These are phyloP conservation scores for Podila horticola DNA, from an alignment of 192 early-diverging fungal genomes.

Conservation along the genomic window DNA sequence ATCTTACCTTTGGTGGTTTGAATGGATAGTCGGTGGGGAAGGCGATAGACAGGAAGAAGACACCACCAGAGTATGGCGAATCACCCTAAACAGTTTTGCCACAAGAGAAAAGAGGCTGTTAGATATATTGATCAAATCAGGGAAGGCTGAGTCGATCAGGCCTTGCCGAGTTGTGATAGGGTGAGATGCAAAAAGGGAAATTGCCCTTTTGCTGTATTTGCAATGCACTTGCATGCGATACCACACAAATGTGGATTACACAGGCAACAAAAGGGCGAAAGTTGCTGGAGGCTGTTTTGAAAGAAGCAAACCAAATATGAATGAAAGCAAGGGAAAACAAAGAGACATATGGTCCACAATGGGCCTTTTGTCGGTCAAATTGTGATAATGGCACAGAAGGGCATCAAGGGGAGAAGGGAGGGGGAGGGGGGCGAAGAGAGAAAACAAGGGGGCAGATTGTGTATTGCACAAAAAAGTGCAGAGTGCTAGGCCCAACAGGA, in stretches of 20 bases:
- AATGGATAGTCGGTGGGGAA: constrained; percentile 99
- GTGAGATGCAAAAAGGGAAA: too few relatives aligned
- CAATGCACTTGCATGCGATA: too few relatives aligned
- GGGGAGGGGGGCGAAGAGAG: background rate
- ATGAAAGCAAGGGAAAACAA: background rate
- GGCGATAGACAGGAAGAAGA: constrained; percentile 97
- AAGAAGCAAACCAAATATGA: too few relatives aligned
- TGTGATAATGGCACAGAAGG: background rate
- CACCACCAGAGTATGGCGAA: constrained; percentile 93
- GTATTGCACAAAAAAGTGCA: background rate
- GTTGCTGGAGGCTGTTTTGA: too few relatives aligned
- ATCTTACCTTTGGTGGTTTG: constrained; percentile 93
- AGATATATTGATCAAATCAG: background rate
- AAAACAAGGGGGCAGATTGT: background rate
- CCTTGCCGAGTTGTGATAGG: too few relatives aligned
- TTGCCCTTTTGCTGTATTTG: too few relatives aligned
- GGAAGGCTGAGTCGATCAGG: background rate
- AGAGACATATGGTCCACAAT: background rate
- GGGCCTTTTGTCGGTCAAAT: background rate
- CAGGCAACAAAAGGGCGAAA: too few relatives aligned
- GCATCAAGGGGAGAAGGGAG: background rate
- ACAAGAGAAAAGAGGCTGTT: constrained; percentile 3
- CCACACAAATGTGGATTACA: too few relatives aligned
- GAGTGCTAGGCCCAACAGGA: background rate
- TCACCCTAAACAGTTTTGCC: constrained; percentile 67